A percentile compares a stretch with the other conserved stretches of the same genome.
Evolutionary conservation across 1,284 basidiomycete genomes (phyloP).

Genomic region (Farysia itapuensis): DNA sequence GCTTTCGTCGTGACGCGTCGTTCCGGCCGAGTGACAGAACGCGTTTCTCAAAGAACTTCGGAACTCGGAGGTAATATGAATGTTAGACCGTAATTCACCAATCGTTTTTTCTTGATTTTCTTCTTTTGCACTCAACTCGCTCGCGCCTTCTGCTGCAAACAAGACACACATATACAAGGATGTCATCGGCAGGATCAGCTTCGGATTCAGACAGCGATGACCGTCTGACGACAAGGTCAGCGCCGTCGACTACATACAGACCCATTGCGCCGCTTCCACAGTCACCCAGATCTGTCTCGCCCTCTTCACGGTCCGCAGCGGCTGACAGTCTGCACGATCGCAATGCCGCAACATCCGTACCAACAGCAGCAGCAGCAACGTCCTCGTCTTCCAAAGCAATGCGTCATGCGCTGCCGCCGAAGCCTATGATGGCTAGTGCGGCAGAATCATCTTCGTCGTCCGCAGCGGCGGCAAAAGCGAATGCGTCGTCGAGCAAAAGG

Average conservation of each 20-base stretch:
- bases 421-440: conserved; percentile 21
- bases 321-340: too few relatives aligned
- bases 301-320: conserved; percentile 12
- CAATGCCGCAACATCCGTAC: conserved; percentile 3
- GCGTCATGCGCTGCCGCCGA: conserved; percentile 45
- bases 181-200: conserved; percentile 34
- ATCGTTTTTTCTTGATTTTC: too few relatives aligned
- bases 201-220: conserved; percentile 32
- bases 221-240: conserved; percentile 34
- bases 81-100: too few relatives aligned
- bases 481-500: conserved; percentile 42
- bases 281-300: conserved; percentile 22
- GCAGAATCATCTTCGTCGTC: conserved; percentile 6
- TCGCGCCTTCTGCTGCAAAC: too few relatives aligned
- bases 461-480: conserved; percentile 14
- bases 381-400: conserved; percentile 18
- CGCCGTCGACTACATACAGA: conserved; percentile 37
- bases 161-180: conserved; percentile 1
- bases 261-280: conserved; percentile 37
- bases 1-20: too few relatives aligned
- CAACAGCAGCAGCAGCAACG: conserved; percentile 5
- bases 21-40: too few relatives aligned
- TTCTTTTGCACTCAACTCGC: too few relatives aligned
- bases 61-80: too few relatives aligned
- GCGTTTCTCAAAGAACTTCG: too few relatives aligned